Evolutionary conservation across 1,139 yeast species (phyloP), one percentile per base, ranked within the genome.

Genomic region (Yamadazyma songkhlaensis): DNA sequence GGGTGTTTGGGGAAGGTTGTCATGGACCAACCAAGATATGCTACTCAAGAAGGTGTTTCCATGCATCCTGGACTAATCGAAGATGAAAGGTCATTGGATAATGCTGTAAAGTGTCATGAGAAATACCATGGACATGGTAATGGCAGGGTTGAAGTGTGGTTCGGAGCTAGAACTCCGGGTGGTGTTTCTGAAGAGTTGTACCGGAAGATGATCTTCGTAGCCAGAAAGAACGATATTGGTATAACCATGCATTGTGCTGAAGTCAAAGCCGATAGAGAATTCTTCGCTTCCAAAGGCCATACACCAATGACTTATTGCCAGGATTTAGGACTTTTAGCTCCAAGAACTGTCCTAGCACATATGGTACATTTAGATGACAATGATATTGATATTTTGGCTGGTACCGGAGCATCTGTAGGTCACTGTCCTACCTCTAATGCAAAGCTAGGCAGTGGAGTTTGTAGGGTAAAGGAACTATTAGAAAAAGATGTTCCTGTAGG

Each of bases 371-470:
- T 51, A 11, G 51, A 51, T 25, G 57, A 54, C 17, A 48, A 52
- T 31, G 60, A 55, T 35, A 45, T 55, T 32, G 34, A 48, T 10
- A 38, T 55, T 26, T 40, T 55, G 20, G 45, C 47, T 25, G 42
- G 47, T 24, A 47, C 56, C 11, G 48, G 53, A 17, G 51, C 55
- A 13, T 48, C 57, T 6, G 49, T 55, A 20, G 54, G 57, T 2
- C 60, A 55, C 34, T 54, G 59, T 41, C 60, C 60, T 3, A 53
- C 60, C 6, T 55, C 60, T n/a, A 55, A 55, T 37, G 53, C 57
- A 24, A 54, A 55, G 36, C 39, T 55, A 6, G 57, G 55, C 1
- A 51, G 55, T 20, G 60, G 60, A 8, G 51, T 54, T 32, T 53
- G 53, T 13, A 40, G 53, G 12, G 54, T 54, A 15, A 47, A 52